Base-by-base conservation (phyloP, 2,329 filamentous ascomycete species). In the Epicoccum sorghinum region DNA sequence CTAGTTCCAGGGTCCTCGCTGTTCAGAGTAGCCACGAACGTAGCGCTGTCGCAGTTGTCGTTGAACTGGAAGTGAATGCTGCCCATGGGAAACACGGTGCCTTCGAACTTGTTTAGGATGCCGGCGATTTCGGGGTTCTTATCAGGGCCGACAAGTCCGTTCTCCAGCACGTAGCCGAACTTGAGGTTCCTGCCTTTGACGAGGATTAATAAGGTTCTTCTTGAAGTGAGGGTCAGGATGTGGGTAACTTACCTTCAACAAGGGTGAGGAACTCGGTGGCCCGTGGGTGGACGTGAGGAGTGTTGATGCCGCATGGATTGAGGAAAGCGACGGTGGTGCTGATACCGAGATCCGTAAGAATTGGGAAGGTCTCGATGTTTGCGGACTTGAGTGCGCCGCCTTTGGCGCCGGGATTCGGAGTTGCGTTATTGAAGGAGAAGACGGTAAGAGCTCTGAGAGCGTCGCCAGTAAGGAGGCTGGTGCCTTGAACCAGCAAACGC, bases 381-480 rank as follows among this genome's bases (percentile, higher is more conserved):
- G 69, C 69, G 43, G 66, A 43, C 37, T 68, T 67, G n/a, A 59
- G 59, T 13, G 59, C 62, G 13, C 67, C 68, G 39, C 68, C 88
- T 72, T 89, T 89, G 60, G 82, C 86, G 46, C 83, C 77, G 12
- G 74, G 33, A 8, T 71, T 56, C 9, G 78, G 75, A 13, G 58
- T 55, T 14, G 78, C 77, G 55, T 73, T 67, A 58, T 84, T 72
- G 62, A 82, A 80, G 69, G 81, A 81, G 81, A 91, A 92, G 70
- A 87, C 89, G 76, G 89, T 84, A 67, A 65, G 39, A 10, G 66
- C 61, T 41, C 62, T 64, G 25, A 78, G 60, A 4, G 62, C 66
- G 3, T 72, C 67, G 10, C 58, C 65, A 5, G 65, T 59, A 38
- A 75, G 65, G 7, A 77, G 67, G 7, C 60, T 55, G 35, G 65